Base-by-base conservation (phyloP, 805 yeast genomes). In the Sugiyamaella marilandica region DNA sequence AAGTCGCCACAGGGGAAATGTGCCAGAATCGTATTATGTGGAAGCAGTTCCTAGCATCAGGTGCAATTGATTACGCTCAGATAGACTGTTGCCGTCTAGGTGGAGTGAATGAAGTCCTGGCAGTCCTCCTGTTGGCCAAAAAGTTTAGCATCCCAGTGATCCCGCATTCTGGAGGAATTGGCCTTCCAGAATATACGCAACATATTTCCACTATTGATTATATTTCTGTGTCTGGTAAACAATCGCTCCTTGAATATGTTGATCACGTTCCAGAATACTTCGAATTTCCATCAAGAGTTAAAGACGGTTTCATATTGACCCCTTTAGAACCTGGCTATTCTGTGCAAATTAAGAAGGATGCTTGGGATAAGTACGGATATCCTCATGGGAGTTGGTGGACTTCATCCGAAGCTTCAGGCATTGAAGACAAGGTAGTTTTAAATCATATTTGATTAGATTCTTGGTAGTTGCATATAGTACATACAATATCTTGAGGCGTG, bases 1-100 rank as follows among this genome's bases (percentile, higher is more conserved):
- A 55, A 29, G 68, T 64, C 7, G 68, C 68, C 21, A 64, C 68
- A 11, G 68, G 68, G 26, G 68, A 64, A 45, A 62, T 62, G 65
- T 58, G 62, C 47, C 68, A 64, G 52, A 64, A 64, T 55, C 58
- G 68, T 32, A 62, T 62, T 9, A 57, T 63, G 54, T 64, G 65
- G 58, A 64, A 64, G 57, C 68, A 64, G 46, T 53, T 62, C 52
- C 50, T 64, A 33, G 58, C 57, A 29, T 16, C 58, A 14, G 61
- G 57, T 4, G 65, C 68, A 16, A 62, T 64, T 50, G 68, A 64
- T 44, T 51, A 46, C 48, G 60, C 63, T 49, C 68, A 64, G 55
- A 56, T 64, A 35, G 68, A 64, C 41, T 60, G 68, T 13, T 63
- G 66, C 50, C 58, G 68, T n/a, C 61, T 64, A 11, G 68, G 68